Conservation (phyloP, 139 green algal genomes). For the Chlamydomonas schloesseri region DNA sequence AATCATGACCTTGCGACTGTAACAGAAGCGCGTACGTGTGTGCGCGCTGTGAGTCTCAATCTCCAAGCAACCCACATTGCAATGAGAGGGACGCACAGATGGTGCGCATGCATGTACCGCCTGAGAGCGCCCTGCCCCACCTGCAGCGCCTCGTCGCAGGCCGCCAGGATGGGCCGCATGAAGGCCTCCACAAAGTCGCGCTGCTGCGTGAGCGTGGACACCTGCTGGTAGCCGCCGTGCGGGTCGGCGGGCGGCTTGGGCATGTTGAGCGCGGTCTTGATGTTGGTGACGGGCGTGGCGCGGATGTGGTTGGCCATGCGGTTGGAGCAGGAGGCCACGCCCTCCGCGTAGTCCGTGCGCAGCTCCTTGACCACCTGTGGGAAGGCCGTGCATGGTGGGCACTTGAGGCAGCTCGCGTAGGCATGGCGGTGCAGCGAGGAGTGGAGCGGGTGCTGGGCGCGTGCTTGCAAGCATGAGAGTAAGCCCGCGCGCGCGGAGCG, state of each 20-base stretch:
- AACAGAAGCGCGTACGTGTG: background rate
- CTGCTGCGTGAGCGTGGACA: slow-evolving; percentile 39
- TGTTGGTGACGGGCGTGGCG: slow-evolving; percentile 38
- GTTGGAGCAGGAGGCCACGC: slow-evolving; percentile 48
- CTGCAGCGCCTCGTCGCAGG: slow-evolving; percentile 43
- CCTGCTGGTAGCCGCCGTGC: slow-evolving; percentile 16
- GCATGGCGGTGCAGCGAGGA: no score
- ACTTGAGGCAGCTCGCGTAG: background rate
- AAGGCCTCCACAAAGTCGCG: slow-evolving; percentile 36
- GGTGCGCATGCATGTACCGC: no score
- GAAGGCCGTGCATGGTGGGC: no score
- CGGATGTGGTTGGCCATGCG: slow-evolving; percentile 59
- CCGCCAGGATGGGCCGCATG: slow-evolving; percentile 46
- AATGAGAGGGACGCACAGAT: no score
- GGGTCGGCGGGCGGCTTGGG: slow-evolving; percentile 24
- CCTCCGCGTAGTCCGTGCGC: slow-evolving; percentile 66
- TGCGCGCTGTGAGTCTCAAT: no score
- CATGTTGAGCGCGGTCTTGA: slow-evolving; percentile 43
- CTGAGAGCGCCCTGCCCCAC: background rate
- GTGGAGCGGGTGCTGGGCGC: no score
- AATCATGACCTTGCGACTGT: background rate
- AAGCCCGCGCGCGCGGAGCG: no score
- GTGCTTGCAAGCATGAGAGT: no score
- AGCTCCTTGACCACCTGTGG: slow-evolving; percentile 69
- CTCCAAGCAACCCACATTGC: no score